Evolutionary conservation across 2,329 filamentous ascomycete species (phyloP), one percentile per base, ranked within the genome.

Genomic region (Metarhizium rileyi): DNA sequence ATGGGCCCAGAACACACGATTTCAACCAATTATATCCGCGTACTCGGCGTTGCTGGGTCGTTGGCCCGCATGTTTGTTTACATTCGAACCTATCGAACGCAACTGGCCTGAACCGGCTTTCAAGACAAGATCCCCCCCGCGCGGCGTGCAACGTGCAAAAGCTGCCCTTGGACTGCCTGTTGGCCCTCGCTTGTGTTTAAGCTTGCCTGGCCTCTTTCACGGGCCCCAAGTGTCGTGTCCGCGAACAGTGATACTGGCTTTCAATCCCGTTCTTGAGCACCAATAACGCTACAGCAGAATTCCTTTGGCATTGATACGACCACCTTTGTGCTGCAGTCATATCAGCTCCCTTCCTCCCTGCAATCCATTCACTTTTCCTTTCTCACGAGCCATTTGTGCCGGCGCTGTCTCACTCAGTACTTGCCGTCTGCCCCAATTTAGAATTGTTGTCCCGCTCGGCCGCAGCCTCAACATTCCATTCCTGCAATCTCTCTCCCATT

Each of bases 61-160:
- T 51, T 48, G 40, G 42, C 47, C 49, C 43, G 44, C 51, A 30
- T 53, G 51, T 57, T 59, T 59, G 56, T 59, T 59, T 59, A 59
- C 56, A 44, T 55, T 48, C 38, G 49, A 47, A n/a, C n/a, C 45
- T 41, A 52, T 45, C 44, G 26, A 36, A 47, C 44, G 46, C 44
- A 50, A 30, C n/a, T n/a, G n/a, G n/a, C n/a, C 48, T 27, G 38
- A 26, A 40, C 33, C 10, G 12, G 41, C 30, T 36, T 8, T 41
- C 18, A 10, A 41, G 27, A 28, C 41, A 46, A 53, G 52, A 50
- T n/a, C n/a, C 49, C 55, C 56, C 57, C 57, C 57, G 56, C 57
- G 55, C 53, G 27, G 30, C n/a, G 30, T 49, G 50, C 38, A 16
- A n/a, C n/a, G 35, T 14, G 35, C 35, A 8, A 7, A 40, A 25